Evolutionary conservation across 2,329 filamentous ascomycete genomes (phyloP).

Genomic region (Colletotrichum tabaci): DNA sequence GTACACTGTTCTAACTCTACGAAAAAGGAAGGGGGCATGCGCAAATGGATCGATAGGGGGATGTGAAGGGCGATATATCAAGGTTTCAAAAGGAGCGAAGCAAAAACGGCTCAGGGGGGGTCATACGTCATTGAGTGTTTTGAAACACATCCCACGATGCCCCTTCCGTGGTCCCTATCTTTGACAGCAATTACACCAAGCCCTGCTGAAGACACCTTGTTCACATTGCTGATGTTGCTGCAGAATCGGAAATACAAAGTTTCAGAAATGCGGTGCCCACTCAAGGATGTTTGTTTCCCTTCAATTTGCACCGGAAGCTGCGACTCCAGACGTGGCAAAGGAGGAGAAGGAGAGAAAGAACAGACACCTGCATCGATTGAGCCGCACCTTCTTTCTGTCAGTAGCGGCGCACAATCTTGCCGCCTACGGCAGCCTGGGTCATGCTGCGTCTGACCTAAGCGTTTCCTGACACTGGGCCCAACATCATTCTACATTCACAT

Average conservation of each 20-base stretch:
- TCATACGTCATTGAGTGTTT: constrained; percentile 41
- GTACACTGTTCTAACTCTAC: no score
- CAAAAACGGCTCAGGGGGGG: not conserved
- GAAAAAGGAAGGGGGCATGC: constrained; percentile 1
- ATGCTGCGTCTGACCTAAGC: not conserved
- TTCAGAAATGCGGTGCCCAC: no score
- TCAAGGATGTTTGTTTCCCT: no score
- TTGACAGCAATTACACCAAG: constrained; percentile 11
- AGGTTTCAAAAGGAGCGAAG: constrained; percentile 24
- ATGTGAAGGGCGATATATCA: not conserved
- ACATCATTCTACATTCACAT: constrained; percentile 1
- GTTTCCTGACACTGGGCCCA: not conserved
- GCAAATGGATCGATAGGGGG: not conserved
- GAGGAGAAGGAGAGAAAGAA: not conserved
- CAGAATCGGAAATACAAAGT: not conserved
- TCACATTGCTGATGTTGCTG: no score
- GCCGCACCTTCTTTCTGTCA: not conserved
- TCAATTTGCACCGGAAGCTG: no score
- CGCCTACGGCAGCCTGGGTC: not conserved
- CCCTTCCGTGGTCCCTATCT: constrained; percentile 10
- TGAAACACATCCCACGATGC: constrained; percentile 42
- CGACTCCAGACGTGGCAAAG: no score
- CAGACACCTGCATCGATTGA: not conserved
- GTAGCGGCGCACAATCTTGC: not conserved
- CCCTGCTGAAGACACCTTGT: not conserved